phyloP scores from a whole-genome alignment of 1,284 basidiomycete species.

The Sanghuangporus weigelae region DNA sequence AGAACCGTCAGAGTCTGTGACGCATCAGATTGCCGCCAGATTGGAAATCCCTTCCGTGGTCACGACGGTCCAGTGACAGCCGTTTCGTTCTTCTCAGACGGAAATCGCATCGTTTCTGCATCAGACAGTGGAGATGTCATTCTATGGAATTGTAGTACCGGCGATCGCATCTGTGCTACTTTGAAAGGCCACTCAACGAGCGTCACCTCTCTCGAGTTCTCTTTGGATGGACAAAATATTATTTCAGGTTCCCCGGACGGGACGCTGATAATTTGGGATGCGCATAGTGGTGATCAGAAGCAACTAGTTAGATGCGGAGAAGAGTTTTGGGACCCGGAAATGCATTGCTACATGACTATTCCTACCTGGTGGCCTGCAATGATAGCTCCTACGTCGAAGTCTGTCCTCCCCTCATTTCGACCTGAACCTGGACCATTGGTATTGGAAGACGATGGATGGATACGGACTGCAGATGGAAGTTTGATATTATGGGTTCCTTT shows the following conservation, averaged over 20 bases:
- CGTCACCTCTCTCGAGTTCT: slow-evolving; percentile 7
- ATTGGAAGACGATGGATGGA: too few species aligned
- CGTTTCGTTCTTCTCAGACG: not conserved
- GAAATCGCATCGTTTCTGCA: not conserved
- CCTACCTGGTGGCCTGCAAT: too few species aligned
- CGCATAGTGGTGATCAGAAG: not conserved
- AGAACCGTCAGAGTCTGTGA: not conserved
- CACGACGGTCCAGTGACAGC: not conserved
- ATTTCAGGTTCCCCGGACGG: slow-evolving; percentile 11
- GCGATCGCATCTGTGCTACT: not conserved
- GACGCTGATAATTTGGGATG: slow-evolving; percentile 6
- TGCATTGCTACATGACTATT: too few species aligned
- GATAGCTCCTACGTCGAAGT: too few species aligned
- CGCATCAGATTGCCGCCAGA: not conserved
- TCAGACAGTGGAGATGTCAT: not conserved
- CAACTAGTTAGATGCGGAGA: too few species aligned
- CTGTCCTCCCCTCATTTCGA: too few species aligned
- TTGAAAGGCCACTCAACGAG: not conserved
- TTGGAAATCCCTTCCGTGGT: not conserved
- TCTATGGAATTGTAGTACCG: not conserved
- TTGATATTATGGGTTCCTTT: too few species aligned
- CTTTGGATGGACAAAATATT: slow-evolving; percentile 5
- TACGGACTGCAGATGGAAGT: too few species aligned
- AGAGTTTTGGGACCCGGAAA: too few species aligned
- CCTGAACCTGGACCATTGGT: too few species aligned